phyloP scores from a whole-genome alignment of 176 grass and related monocot genomes.

The Cenchrus americanus region DNA sequence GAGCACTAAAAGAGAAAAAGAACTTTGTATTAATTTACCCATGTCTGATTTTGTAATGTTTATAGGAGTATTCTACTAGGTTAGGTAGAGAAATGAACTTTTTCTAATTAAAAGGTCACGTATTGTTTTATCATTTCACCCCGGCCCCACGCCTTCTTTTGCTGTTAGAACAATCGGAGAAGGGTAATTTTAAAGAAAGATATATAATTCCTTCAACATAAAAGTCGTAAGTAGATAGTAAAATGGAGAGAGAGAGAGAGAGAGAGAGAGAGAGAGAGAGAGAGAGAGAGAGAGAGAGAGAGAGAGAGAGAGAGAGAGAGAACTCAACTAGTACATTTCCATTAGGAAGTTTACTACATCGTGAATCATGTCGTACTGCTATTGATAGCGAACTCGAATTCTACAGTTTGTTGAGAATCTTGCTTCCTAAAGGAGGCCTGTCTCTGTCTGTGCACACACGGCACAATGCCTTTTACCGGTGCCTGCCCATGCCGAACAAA shows the following conservation, averaged over 20 bases:
- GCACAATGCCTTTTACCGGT: neutral
- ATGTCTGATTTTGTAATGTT: neutral
- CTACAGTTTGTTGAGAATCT: neutral
- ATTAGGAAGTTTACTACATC: neutral
- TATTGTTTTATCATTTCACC: neutral
- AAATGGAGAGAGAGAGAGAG: too few species aligned
- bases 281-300: too few species aligned
- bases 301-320: too few species aligned
- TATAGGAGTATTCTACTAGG: neutral
- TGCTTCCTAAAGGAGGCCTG: too few species aligned
- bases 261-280: fast-evolving
- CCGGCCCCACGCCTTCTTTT: neutral
- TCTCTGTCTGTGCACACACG: neutral
- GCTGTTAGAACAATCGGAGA: neutral
- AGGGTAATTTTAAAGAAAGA: neutral
- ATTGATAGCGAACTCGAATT: neutral
- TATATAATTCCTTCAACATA: neutral
- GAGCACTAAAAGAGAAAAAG: neutral
- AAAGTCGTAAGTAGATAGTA: neutral
- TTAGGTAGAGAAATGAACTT: neutral
- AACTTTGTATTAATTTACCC: neutral
- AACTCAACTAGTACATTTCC: neutral
- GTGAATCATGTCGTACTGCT: neutral
- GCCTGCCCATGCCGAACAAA: neutral
- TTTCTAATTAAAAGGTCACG: neutral